Base-by-base conservation (phyloP, 1,139 yeast species). In the Scheffersomyces illinoinensis region DNA sequence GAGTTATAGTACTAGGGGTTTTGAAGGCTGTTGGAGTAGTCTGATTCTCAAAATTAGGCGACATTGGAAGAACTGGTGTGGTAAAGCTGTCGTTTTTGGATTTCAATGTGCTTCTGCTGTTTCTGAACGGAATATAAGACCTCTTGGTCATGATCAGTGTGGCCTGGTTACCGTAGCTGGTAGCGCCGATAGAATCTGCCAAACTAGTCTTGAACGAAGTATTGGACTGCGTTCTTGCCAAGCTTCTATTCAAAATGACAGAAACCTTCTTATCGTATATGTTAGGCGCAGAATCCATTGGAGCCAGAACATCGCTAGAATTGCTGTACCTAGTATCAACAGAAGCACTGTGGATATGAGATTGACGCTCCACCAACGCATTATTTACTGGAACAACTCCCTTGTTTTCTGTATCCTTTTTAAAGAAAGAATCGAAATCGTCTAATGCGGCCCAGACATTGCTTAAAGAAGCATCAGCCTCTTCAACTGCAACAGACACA, bases 391-490 rank as follows among this genome's bases (percentile, higher is more conserved):
- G 64, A 57, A n/a, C 64, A 63, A 54, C 67, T 65, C 51, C 51
- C 17, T 48, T 48, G 33, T 67, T 71, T 49, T 77, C 75, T 21
- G 76, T 73, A 58, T 90, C 96, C 57, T 88, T 89, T 0, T 97
- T 91, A 75, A 95, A 95, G 71, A 95, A 95, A 14, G 95, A 89
- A 71, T 95, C 98, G 65, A 95, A 83, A 68, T 93, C 96, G 68
- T 93, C 98, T 62, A 95, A 79, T n/a, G 96, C 97, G 0, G 97
- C 97, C 88, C 97, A 90, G 90, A 95, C 93, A 68, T 93, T 92
- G 70, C 96, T 92, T 68, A 95, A 82, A 0, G 97, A 89, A 0
- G 91, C 92, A 61, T 86, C 90, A 3, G 84, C 89, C 59, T 88
- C 93, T 12, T 79, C 86, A 21, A 82, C 82, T 6, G 82, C 79